Conservation (phyloP, 2,329 filamentous ascomycete species). For the Xylaria sp. region DNA sequence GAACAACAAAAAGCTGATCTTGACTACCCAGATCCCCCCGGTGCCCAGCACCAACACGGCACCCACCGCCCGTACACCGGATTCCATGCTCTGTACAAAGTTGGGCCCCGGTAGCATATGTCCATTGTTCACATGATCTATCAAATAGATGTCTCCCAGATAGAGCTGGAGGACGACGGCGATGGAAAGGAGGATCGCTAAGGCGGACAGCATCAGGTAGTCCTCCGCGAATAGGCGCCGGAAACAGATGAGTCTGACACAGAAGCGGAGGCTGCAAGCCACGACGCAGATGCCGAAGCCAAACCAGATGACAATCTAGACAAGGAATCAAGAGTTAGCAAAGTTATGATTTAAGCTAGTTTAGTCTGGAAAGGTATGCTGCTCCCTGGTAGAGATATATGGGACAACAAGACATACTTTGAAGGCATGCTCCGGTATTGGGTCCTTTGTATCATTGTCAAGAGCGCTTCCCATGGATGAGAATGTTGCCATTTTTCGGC, state of each 20-base stretch:
- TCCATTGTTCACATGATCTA: background rate
- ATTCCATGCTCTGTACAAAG: background rate
- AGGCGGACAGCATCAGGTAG: constrained; percentile 22
- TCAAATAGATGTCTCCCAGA: background rate
- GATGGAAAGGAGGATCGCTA: constrained; percentile 7
- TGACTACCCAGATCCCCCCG: constrained; percentile 16
- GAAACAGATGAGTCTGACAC: constrained; percentile 23
- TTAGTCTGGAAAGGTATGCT: no score
- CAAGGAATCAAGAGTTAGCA: no score
- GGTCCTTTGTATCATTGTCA: no score
- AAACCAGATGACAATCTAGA: background rate
- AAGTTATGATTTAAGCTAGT: no score
- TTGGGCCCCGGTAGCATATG: background rate
- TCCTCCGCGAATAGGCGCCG: constrained; percentile 22
- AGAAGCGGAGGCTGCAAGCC: background rate
- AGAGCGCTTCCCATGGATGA: no score
- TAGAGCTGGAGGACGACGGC: constrained; percentile 5
- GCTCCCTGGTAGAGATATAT: no score
- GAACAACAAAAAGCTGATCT: constrained; percentile 22
- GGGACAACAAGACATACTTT: no score
- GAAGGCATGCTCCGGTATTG: no score
- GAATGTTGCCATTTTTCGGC: no score
- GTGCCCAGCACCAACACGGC: background rate
- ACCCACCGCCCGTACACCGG: background rate
- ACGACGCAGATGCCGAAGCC: constrained; percentile 1